A percentile compares a stretch with the other conserved stretches of the same genome.
phyloP scores from a whole-genome alignment of 2,329 filamentous ascomycete species.

The Penicillium janthinellum region DNA sequence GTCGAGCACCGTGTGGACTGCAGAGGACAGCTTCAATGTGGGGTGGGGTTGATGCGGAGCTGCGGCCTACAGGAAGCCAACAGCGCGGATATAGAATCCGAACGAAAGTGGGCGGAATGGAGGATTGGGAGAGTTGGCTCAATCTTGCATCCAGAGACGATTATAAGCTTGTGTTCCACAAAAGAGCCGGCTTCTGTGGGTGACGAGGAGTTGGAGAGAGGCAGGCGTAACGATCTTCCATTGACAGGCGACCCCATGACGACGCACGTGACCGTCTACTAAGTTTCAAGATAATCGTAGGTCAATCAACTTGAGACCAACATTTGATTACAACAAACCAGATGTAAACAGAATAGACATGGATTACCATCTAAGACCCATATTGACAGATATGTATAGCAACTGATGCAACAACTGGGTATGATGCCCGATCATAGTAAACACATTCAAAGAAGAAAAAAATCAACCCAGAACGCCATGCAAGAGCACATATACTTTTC shows the following conservation, averaged over 20 bases:
- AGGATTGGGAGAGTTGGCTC: neutral
- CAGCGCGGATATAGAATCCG: neutral
- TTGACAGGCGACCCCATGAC: slow-evolving; percentile 12
- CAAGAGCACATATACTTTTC: slow-evolving; percentile 32
- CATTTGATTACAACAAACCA: neutral
- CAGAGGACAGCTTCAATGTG: slow-evolving; percentile 23
- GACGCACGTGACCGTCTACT: slow-evolving; percentile 21
- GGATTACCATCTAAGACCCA: slow-evolving; percentile 13
- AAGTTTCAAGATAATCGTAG: slow-evolving; percentile 8
- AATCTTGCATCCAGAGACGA: neutral
- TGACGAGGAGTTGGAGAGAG: neutral
- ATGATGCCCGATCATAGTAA: slow-evolving; percentile 37
- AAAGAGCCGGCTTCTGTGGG: slow-evolving; percentile 27
- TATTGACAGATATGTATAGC: slow-evolving; percentile 21
- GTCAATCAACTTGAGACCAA: slow-evolving; percentile 1
- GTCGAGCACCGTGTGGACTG: slow-evolving; percentile 7
- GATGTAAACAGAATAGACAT: slow-evolving; percentile 1
- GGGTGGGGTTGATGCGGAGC: slow-evolving; percentile 28
- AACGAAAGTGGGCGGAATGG: neutral
- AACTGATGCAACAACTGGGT: slow-evolving; percentile 39
- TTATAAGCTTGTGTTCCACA: slow-evolving; percentile 8
- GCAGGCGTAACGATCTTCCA: neutral
- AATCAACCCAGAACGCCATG: slow-evolving; percentile 36
- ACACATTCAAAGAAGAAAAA: slow-evolving; percentile 15
- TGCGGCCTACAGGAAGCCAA: slow-evolving; percentile 11